Base-by-base conservation (phyloP, 164 flowering plant genomes). In the Umbilicus rupestris region DNA sequence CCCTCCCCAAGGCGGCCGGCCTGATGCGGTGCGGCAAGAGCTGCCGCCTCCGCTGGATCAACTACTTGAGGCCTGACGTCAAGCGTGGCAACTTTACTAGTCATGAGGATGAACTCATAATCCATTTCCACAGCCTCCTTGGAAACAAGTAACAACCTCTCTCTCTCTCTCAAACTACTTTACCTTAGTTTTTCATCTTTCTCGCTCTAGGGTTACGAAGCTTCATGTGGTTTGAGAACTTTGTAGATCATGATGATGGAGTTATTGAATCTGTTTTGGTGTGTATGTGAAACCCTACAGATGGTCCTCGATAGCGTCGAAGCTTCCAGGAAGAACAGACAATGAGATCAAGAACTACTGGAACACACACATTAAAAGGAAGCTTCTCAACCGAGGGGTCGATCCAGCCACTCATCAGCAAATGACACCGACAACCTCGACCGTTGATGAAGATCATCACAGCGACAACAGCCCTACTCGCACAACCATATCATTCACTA, bases 71-170 rank as follows among this genome's bases (percentile, higher is more conserved):
- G 55, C 55, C 55, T 49, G 55, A 49, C 20, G 55, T 49, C 26
- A 49, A 49, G 55, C 55, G 55, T n/a, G 55, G 55, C 26, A 49
- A 49, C 26, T 52, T 52, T n/a, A 52, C 59, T 24, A 24, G 31
- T 52, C 31, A 52, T 52, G 59, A 52, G 11, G 59, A 52, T 26
- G 59, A 52, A 52, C 59, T 52, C 59, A 52, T 52, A 31, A 52
- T 52, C 59, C 59, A 52, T 28, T 52, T 52, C 28, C 59, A 52
- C 28, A 52, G 59, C 59, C 15, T 52, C 16, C 31, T 52, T 28
- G 59, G 59, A 16, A 52, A 52, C 59, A 52, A 52, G 59, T 52
- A 52, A 52, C 14, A 14, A 52, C 1, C 30, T 26, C 15, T 26
- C 44, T 24, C 28, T 52, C 30, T 52, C 31, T 55, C 30, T 52